Evolutionary conservation across 306 rosid genomes (phyloP), one percentile per base, ranked within the genome.

Genomic region (Fragaria iinumae): DNA sequence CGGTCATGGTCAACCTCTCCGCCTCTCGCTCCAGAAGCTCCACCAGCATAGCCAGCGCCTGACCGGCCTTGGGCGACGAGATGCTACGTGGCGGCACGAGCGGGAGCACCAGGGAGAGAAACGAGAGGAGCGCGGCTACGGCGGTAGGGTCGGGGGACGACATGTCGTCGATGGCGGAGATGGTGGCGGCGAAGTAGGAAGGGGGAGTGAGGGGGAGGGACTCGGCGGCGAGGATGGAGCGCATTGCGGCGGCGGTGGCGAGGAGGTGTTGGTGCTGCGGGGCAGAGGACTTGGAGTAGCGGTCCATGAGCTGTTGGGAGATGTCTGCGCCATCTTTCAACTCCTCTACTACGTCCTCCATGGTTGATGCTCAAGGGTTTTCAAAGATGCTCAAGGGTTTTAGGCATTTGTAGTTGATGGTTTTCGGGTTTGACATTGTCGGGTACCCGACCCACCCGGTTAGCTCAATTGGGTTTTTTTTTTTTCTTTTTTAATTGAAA

Each of bases 251-350:
- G 34, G 96, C 97, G 20, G 97, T 90, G 50, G 97, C 93, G 11
- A 92, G 82, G 48, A 92, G 96, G 81, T 95, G 97, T 73, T 93
- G 96, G 75, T 95, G 97, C 72, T 95, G 99, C 1, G 93, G 87
- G 0, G 98, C 96, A 20, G 87, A 49, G 60, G 97, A 92, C 84
- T 90, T 92, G 81, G 91, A 80, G 73, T 95, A 95, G 70, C 97
- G 97, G 86, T 81, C 93, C 89, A 92, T 88, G 86, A 95, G 97
- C 86, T 92, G 97, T 65, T 85, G 90, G 82, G 91, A 90, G 32
- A 92, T 83, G 85, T 92, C 97, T 11, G 89, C 76, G 79, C 83
- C 89, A 47, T 71, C 89, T 9, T 75, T 84, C 72, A 90, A 86
- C 8, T 78, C 5, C 34, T 81, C 71, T 10, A 52, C 75, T 5